Base-by-base conservation (phyloP, 2,329 filamentous ascomycete genomes). In the Ceratocystis colombiana region DNA sequence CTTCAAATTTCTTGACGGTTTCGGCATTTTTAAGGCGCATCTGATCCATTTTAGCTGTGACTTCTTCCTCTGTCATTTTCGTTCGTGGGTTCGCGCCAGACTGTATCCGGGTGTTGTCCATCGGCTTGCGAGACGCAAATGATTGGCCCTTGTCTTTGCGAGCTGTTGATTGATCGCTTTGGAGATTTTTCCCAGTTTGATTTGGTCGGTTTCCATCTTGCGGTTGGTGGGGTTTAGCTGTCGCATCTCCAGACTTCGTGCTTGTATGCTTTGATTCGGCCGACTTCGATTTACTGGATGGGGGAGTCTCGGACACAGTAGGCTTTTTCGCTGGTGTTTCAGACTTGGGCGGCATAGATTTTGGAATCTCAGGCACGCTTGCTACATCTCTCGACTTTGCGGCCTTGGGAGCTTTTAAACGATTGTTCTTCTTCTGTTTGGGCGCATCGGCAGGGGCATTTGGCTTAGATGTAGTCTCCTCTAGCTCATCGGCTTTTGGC, bases 11-110 rank as follows among this genome's bases (percentile, higher is more conserved):
- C 70, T 81, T 79, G 70, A 80, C 78, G 74, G 82, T 83, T 72
- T 86, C 83, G 0, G 80, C 82, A 0, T 79, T 77, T 0, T 83
- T 72, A 7, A 86, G 77, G 66, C 83, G 82, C 80, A 84, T 85
- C 72, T 81, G 76, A 70, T 81, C 81, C 79, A 86, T 83, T 72
- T 84, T 84, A 68, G 76, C 79, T 0, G 81, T 77, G 3, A 86
- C 78, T 73, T 87, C 81, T 0, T 76, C 74, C 0, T 86, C 82
- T 0, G 83, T 85, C 33, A 84, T 78, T 73, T 85, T 85, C 28
- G 80, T 79, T 10, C 82, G 81, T 28, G 83, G 82, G 74, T 84
- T 84, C 12, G 78, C 80, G 67, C 83, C 83, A 1, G 82, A 84
- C 65, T 76, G 75, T 8, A 81, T 72, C 8, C 83, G 82, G 7